phyloP scores from a whole-genome alignment of 164 flowering plant species.

The Dillenia turbinata region DNA sequence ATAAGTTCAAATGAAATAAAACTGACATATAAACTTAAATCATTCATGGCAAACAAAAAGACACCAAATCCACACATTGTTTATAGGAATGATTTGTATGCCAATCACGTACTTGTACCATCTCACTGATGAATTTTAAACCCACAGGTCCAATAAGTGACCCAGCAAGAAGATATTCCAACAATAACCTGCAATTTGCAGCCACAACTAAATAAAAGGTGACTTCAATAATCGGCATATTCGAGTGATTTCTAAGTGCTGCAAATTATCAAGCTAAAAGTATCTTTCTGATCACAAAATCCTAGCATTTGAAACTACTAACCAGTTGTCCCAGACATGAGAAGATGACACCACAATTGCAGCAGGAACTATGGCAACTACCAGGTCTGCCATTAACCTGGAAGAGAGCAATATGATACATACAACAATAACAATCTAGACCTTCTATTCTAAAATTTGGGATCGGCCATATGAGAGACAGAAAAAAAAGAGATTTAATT shows the following conservation, averaged over 20 bases:
- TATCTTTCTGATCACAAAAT: slow-evolving; percentile 2
- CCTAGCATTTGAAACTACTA: slow-evolving; percentile 20
- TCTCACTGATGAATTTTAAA: slow-evolving; percentile 73
- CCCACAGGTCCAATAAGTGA: slow-evolving; percentile 97
- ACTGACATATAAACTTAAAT: too few relatives aligned
- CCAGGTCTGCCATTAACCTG: slow-evolving; percentile 94
- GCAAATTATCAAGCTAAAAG: slow-evolving; percentile 4
- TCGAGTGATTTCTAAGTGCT: background rate
- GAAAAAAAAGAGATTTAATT: too few relatives aligned
- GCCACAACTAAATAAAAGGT: slow-evolving; percentile 2
- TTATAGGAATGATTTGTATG: too few relatives aligned
- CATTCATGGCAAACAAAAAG: too few relatives aligned
- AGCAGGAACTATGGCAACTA: slow-evolving; percentile 93
- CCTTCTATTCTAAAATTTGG: too few relatives aligned
- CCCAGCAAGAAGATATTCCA: slow-evolving; percentile 88
- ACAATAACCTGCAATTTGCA: slow-evolving; percentile 59
- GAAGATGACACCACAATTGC: slow-evolving; percentile 87
- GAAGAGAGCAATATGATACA: slow-evolving; percentile 11
- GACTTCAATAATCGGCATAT: background rate
- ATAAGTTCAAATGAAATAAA: too few relatives aligned
- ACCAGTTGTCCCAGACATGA: slow-evolving; percentile 98
- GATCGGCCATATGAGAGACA: too few relatives aligned
- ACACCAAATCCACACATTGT: too few relatives aligned
- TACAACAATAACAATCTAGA: too few relatives aligned
- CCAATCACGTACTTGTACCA: slow-evolving; percentile 70